Percentiles rank a stretch among this genome's conserved stretches.
These are phyloP conservation scores for Aspergillus latus DNA, from an alignment of 2,329 filamentous ascomycete species.

Conservation along the genomic window DNA sequence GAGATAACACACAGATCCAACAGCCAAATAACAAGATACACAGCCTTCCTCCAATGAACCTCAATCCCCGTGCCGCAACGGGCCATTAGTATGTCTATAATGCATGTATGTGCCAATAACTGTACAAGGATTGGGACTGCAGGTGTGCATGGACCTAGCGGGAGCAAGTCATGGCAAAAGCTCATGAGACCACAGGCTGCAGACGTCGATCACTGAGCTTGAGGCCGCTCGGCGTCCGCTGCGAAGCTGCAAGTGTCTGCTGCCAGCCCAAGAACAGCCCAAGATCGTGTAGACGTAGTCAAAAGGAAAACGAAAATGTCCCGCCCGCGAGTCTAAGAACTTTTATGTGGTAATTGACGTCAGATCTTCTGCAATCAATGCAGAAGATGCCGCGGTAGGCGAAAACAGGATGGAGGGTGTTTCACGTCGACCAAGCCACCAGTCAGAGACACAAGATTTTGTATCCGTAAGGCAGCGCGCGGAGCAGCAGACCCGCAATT, in stretches of 20 bases:
- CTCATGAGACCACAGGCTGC: slow-evolving; percentile 1
- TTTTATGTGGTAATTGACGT: slow-evolving; percentile 4
- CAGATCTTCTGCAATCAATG: slow-evolving; percentile 3
- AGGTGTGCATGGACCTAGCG: background rate
- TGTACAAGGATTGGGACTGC: slow-evolving; percentile 10
- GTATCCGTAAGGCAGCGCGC: slow-evolving; percentile 5
- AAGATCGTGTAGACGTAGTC: background rate
- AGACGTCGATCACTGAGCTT: slow-evolving; percentile 1
- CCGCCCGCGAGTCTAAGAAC: slow-evolving; percentile 5
- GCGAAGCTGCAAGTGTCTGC: background rate
- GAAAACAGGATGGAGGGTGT: slow-evolving; percentile 5
- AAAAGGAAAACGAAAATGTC: slow-evolving; percentile 6
- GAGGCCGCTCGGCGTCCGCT: background rate
- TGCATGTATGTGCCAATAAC: slow-evolving; percentile 13
- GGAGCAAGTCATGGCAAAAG: background rate
- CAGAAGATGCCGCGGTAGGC: slow-evolving; percentile 5
- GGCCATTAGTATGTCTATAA: slow-evolving; percentile 14
- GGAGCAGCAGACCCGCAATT: slow-evolving; percentile 3
- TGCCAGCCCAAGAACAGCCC: background rate
- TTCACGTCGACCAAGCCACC: slow-evolving; percentile 10
- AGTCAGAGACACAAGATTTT: background rate
- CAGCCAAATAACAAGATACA: slow-evolving; percentile 8
- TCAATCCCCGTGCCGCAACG: background rate
- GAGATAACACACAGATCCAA: slow-evolving; percentile 5
- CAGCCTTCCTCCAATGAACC: slow-evolving; percentile 3